Conservation (phyloP, 768 basidiomycete species). For the Suillus variegatus region DNA sequence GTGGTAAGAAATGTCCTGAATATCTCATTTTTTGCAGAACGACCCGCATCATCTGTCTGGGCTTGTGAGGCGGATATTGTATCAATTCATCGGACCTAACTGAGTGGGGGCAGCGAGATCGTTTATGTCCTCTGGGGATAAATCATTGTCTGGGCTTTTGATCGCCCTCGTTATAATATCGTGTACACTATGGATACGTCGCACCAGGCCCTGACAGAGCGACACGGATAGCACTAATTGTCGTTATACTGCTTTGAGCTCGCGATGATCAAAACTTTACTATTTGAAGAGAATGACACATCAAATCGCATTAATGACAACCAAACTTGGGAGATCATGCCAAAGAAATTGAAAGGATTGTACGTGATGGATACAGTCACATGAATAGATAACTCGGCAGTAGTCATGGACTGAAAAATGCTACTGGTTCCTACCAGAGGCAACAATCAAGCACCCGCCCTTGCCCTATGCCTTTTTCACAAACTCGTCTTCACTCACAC, state of each 20-base stretch:
- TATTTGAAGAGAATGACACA: background rate
- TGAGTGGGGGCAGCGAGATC: constrained; percentile 27
- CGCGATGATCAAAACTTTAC: background rate
- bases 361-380: background rate
- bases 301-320: background rate
- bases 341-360: background rate
- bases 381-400: background rate
- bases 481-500: background rate
- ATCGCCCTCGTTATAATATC: background rate
- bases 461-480: background rate
- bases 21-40: constrained; percentile 34
- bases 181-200: background rate
- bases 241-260: background rate
- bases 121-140: background rate
- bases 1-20: background rate
- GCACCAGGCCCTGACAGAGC: background rate
- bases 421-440: background rate
- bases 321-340: background rate
- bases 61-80: constrained; percentile 76
- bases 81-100: constrained; percentile 90
- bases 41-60: constrained; percentile 84
- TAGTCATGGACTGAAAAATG: background rate
- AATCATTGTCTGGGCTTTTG: background rate
- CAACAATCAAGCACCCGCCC: background rate
- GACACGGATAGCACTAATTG: background rate